Evolutionary conservation across 129 eudicot species (phyloP).

Genomic region (Logfia minima): DNA sequence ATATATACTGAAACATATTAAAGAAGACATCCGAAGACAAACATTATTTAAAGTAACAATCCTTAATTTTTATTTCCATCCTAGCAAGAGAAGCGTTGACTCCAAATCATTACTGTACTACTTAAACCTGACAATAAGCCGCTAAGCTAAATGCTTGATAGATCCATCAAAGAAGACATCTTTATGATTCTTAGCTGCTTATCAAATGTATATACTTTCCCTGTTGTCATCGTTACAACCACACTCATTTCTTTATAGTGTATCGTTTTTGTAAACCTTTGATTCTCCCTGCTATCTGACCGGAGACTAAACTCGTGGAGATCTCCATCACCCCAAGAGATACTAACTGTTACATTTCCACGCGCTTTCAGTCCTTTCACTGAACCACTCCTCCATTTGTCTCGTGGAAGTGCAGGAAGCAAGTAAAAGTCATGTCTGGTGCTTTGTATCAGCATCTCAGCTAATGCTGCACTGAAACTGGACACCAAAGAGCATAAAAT

Average conservation of each 20-base stretch:
- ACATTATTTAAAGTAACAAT: neutral
- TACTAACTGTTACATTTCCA: slow-evolving; percentile 53
- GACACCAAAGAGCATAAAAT: neutral
- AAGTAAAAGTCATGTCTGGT: slow-evolving; percentile 47
- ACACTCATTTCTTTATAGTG: slow-evolving; percentile 47
- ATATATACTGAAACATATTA: neutral
- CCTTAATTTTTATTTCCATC: neutral
- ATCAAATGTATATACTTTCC: slow-evolving; percentile 49
- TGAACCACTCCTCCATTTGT: slow-evolving; percentile 60
- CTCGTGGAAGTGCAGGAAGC: slow-evolving; percentile 68
- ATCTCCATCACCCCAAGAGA: slow-evolving; percentile 58
- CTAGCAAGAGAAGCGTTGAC: neutral
- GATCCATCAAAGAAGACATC: slow-evolving; percentile 13
- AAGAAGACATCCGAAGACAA: neutral
- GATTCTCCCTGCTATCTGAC: slow-evolving; percentile 21
- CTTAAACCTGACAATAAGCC: neutral
- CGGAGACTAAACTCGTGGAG: slow-evolving; percentile 50
- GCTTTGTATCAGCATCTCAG: slow-evolving; percentile 77
- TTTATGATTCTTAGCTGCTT: slow-evolving; percentile 40
- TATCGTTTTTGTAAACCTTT: slow-evolving; percentile 32
- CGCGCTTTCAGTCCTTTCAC: slow-evolving; percentile 64
- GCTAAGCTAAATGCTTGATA: neutral
- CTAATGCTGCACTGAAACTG: slow-evolving; percentile 64
- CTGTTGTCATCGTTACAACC: slow-evolving; percentile 31
- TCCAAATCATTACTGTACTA: neutral